Conservation (phyloP, 1,284 basidiomycete species). For the Leccinum fallax region DNA sequence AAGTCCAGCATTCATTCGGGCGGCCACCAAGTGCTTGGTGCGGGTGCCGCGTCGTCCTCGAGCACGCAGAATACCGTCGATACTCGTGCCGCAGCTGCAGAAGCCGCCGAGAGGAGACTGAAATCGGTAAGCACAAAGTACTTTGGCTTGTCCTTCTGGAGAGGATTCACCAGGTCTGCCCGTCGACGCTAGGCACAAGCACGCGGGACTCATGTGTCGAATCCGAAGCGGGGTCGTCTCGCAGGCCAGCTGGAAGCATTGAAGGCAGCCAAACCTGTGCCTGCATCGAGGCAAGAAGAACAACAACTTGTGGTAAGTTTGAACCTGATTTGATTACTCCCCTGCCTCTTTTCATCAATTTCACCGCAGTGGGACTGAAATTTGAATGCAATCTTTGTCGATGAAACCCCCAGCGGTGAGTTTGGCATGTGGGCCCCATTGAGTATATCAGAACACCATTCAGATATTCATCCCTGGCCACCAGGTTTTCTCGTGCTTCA, state of each 20-base stretch:
- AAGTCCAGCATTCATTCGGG: slow-evolving; percentile 54
- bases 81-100: slow-evolving; percentile 64
- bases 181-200: slow-evolving; percentile 47
- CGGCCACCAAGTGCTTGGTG: slow-evolving; percentile 55
- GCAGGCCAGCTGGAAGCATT: slow-evolving; percentile 55
- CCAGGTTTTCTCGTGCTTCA: slow-evolving; percentile 39
- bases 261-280: slow-evolving; percentile 48
- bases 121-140: slow-evolving; percentile 52
- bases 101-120: slow-evolving; percentile 67
- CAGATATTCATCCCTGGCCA: slow-evolving; percentile 33
- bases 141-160: slow-evolving; percentile 14
- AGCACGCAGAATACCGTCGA: slow-evolving; percentile 38
- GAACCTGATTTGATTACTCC: slow-evolving; percentile 21
- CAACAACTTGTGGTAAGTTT: slow-evolving; percentile 61
- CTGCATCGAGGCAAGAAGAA: slow-evolving; percentile 53
- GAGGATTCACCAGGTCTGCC: slow-evolving; percentile 21
- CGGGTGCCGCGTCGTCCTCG: slow-evolving; percentile 29
- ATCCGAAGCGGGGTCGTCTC: slow-evolving; percentile 67
- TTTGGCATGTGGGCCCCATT: slow-evolving; percentile 19
- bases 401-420: slow-evolving; percentile 28
- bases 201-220: slow-evolving; percentile 59
- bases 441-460: slow-evolving; percentile 18
- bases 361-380: slow-evolving; percentile 36
- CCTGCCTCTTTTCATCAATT: slow-evolving; percentile 31
- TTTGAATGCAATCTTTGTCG: slow-evolving; percentile 21